These are phyloP conservation scores for Plenodomus lindquistii DNA, from an alignment of 2,329 filamentous ascomycete genomes.

Conservation along the genomic window DNA sequence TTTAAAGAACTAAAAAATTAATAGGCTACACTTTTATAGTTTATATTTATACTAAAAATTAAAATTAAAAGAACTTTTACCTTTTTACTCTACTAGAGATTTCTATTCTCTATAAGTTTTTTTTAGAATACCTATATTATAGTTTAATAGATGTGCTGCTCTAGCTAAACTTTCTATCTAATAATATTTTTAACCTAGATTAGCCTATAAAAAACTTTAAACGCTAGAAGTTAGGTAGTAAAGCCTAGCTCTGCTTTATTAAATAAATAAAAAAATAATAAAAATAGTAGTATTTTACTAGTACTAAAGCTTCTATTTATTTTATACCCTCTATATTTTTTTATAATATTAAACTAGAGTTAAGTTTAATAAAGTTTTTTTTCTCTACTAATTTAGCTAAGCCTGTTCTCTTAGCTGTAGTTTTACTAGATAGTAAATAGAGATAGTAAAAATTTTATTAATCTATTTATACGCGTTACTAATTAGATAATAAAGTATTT, in stretches of 20 bases:
- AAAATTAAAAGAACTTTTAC: constrained; percentile 50
- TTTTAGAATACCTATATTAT: constrained; percentile 39
- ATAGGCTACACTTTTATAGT: constrained; percentile 51
- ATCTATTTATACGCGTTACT: constrained; percentile 32
- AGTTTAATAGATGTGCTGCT: constrained; percentile 48
- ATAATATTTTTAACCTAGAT: constrained; percentile 47
- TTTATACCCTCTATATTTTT: constrained; percentile 52
- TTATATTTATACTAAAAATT: constrained; percentile 53
- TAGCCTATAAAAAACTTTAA: constrained; percentile 42
- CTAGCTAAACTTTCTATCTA: constrained; percentile 47
- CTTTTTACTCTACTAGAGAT: constrained; percentile 47
- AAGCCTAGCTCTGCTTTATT: constrained; percentile 45
- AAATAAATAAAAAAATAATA: constrained; percentile 36
- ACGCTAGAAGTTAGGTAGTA: constrained; percentile 46
- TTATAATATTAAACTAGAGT: constrained; percentile 52
- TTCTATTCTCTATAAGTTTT: constrained; percentile 47
- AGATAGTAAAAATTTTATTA: constrained; percentile 20
- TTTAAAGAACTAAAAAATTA: constrained; percentile 48
- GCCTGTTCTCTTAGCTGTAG: constrained; percentile 17
- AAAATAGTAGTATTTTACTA: constrained; percentile 49
- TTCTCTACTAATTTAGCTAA: constrained; percentile 19
- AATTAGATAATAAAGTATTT: constrained; percentile 40
- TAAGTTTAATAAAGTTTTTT: constrained; percentile 29
- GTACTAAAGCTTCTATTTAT: constrained; percentile 47
- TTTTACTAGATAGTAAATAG: constrained; percentile 23